Evolutionary conservation across 148 eudicot genomes (phyloP), one percentile per base, ranked within the genome.

Genomic region (Rhododendron williamsianum): DNA sequence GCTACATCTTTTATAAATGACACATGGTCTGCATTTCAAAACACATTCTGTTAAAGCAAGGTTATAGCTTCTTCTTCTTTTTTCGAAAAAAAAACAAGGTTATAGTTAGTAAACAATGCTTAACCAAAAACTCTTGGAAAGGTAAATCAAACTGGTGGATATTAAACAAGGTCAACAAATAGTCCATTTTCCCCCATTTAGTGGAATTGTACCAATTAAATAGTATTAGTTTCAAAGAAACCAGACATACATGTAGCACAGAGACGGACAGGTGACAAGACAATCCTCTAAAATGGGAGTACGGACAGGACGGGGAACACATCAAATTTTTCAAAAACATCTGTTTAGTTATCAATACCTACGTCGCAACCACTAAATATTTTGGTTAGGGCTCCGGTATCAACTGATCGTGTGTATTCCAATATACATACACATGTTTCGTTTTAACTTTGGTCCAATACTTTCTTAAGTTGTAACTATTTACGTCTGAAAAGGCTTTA

Each of bases 1-100:
- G 99, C 99, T n/a, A 95, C 95, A 81, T 94, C 98, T 87, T 94
- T 90, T 83, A 97, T 91, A 81, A 93, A 97, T 49, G 94, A 91
- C 48, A 91, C 85, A 72, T 97, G 99, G 84, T 93, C 98, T 95
- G 93, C 89, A 88, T 80, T 85, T 74, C 83, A 88, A 82, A 85
- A 76, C 8, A 60, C 0, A 80, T 21, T 52, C 16, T 19, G 30
- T 71, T 45, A 56, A 81, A 27, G 4, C 36, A 54, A 46, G 21
- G 16, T 35, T 52, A 52, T 12, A 52, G 56, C 15, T 9, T 9
- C 12, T 48, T 46, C 11, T 46, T 48, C 51, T 48, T 10, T 9
- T 9, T 48, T 10, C 12, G 0, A 9, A 48, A 48, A 48, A 48
- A 9, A 10, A 51, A 9, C 54, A 51, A 51, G 54, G 54, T 51